Percentiles rank a stretch among this genome's conserved stretches.
phyloP scores from a whole-genome alignment of 2,329 filamentous ascomycete genomes.

The Thermothelomyces thermophilus region DNA sequence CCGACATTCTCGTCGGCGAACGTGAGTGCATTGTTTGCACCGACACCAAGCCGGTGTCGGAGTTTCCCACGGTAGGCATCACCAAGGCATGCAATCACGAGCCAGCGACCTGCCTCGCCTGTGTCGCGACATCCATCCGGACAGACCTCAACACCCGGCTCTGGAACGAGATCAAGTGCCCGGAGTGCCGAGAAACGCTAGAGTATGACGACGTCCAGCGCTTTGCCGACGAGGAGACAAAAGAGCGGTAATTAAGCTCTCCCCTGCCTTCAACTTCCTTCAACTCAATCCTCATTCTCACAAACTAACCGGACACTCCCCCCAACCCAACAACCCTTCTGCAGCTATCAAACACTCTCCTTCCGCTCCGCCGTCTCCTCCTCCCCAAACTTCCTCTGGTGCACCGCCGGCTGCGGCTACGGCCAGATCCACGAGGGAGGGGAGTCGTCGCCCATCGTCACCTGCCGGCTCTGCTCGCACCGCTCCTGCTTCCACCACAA shows the following conservation, averaged over 20 bases:
- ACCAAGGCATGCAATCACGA: conserved; percentile 31
- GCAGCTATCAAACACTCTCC: conserved; percentile 38
- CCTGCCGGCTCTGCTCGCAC: conserved; percentile 34
- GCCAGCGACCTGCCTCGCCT: conserved; percentile 31
- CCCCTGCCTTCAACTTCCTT: background rate
- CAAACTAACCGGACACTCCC: too few species aligned
- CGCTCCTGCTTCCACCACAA: conserved; percentile 39
- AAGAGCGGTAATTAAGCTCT: conserved; percentile 32
- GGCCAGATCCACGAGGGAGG: conserved; percentile 46
- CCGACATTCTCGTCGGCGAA: conserved; percentile 21
- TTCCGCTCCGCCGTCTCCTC: conserved; percentile 38
- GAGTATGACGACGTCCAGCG: conserved; percentile 39
- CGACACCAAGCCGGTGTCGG: conserved; percentile 26
- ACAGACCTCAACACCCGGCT: conserved; percentile 30
- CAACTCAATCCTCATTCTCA: background rate
- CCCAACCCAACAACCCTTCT: background rate
- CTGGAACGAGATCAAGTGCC: conserved; percentile 45
- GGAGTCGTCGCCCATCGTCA: conserved; percentile 34
- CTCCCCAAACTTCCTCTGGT: conserved; percentile 46
- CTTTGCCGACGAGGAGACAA: conserved; percentile 39
- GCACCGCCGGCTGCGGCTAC: conserved; percentile 43
- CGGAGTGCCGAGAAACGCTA: conserved; percentile 42
- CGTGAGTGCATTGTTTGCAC: conserved; percentile 34
- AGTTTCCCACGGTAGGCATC: conserved; percentile 31
- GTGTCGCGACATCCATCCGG: conserved; percentile 31